Percentiles rank a stretch among this genome's conserved stretches.
phyloP scores from a whole-genome alignment of 2,329 filamentous ascomycete genomes.

The Cytospora schulzeri region DNA sequence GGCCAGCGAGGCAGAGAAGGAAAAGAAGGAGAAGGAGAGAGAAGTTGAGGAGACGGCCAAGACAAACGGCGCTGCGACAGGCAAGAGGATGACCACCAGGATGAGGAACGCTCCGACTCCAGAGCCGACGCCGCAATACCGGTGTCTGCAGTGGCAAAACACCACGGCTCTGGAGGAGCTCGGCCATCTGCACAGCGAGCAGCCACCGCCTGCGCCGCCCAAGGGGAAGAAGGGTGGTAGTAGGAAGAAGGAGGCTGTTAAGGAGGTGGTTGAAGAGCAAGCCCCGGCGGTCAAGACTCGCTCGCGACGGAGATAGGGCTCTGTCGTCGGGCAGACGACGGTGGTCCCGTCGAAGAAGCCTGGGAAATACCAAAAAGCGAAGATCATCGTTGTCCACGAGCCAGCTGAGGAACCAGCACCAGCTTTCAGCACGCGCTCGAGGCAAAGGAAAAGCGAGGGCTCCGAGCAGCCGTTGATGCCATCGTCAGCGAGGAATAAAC shows the following conservation, averaged over 20 bases:
- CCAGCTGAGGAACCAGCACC: too few species aligned
- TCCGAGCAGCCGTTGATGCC: too few species aligned
- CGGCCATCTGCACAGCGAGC: constrained; percentile 59
- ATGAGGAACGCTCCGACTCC: constrained; percentile 50
- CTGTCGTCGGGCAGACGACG: not conserved
- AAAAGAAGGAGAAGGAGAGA: constrained; percentile 42
- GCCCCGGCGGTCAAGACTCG: constrained; percentile 25
- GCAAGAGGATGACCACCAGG: constrained; percentile 51
- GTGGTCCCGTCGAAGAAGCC: not conserved
- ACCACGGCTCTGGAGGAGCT: constrained; percentile 59
- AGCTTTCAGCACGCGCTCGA: not conserved
- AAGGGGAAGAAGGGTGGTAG: constrained; percentile 50
- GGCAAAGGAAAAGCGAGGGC: not conserved
- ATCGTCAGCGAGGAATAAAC: too few species aligned
- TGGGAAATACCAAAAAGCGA: not conserved
- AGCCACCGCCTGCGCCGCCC: constrained; percentile 53
- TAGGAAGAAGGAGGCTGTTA: constrained; percentile 49
- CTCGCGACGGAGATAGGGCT: constrained; percentile 21
- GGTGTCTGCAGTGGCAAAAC: constrained; percentile 59
- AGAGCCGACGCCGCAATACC: constrained; percentile 46
- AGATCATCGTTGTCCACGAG: not conserved
- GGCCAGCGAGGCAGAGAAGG: constrained; percentile 45
- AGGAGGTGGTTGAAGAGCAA: constrained; percentile 24
- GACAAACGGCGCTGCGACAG: constrained; percentile 15
- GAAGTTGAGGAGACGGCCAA: constrained; percentile 14